Base-by-base conservation (phyloP, 257 asterid species). In the Solanum ahanhuiri region DNA sequence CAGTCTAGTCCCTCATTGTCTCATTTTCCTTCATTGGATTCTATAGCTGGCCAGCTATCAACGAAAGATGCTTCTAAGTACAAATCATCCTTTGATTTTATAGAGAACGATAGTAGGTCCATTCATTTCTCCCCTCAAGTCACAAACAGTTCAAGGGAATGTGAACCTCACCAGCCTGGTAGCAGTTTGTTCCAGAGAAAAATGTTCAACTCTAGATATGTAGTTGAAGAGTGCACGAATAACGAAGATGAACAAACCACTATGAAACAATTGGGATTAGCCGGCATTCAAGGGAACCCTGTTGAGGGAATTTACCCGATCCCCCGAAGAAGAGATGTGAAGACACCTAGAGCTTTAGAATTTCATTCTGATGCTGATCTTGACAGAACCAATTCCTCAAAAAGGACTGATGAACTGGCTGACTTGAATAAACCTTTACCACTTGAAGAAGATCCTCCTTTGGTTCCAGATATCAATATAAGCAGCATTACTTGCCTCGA, bases 401-500 rank as follows among this genome's bases (percentile, higher is more conserved):
- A 82, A 86, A 85, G 90, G 85, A 87, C 77, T 66, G 28, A 67
- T 60, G 81, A 69, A 79, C 83, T 86, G 84, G 91, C 88, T 60
- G 90, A 91, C 88, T 73, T 84, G 85, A 88, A 89, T 37, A 88
- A 88, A 35, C 89, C 92, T 12, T 25, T 87, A 81, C 81, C 41
- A 31, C 57, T 70, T 31, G 88, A 84, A 66, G 90, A 86, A 45
- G 15, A 35, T 34, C 60, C 88, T 82, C 60, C 71, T 20, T 66
- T 87, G 18, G 72, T 69, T 41, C 83, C 87, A 18, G 85, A 75
- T 31, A 83, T 71, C 12, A 83, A 86, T 87, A 63, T 83, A 57
- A 72, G 66, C 37, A 63, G 28, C 48, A 72, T 51, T 43, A 18
- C 51, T 83, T 71, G 34, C 86, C 81, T 14, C 25, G 79, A 15